Base-by-base conservation (phyloP, 345 rosid genomes). In the Anacardium occidentale region DNA sequence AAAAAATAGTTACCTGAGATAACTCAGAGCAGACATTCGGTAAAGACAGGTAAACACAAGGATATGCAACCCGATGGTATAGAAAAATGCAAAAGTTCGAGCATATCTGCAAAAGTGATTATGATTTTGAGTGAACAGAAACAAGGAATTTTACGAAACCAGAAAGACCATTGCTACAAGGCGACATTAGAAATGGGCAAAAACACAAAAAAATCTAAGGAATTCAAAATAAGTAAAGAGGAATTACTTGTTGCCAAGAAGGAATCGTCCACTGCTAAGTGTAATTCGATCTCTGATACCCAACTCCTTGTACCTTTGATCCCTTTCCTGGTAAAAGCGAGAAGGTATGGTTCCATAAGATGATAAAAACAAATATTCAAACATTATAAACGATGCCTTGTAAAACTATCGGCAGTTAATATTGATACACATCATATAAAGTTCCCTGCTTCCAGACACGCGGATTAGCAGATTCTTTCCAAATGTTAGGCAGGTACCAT, bases 271-370 rank as follows among this genome's bases (percentile, higher is more conserved):
- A 59, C 98, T 91, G 83, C 97, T 89, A 26, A 92, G 91, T 1
- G 97, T 95, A 75, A 95, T 92, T 82, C 91, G 83, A 74, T 95
- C 99, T 85, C 97, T 86, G 85, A 95, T 88, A 55, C 99, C 99
- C 80, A 95, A 79, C 69, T 95, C 97, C 85, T 92, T 95, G 87
- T 91, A 84, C 78, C 98, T 84, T 76, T 92, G 99, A 77, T 95
- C 99, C 87, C 87, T 88, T 81, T 92, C 98, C 98, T 92, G 65
- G n/a, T 50, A 8, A 17, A 47, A 60, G 61, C 9, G 61, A 72
- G 69, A 37, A 42, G 69, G 45, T 8, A 37, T 13, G 48, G 72
- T 77, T 12, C 14, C 3, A 57, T 24, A 44, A 55, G 13, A n/a
- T 25, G 13, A 8, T 45, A 24, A 45, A 40, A 17, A 70, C 10